These are phyloP conservation scores for Eucalyptus pauciflora DNA, from an alignment of 345 rosid species.

Conservation along the genomic window DNA sequence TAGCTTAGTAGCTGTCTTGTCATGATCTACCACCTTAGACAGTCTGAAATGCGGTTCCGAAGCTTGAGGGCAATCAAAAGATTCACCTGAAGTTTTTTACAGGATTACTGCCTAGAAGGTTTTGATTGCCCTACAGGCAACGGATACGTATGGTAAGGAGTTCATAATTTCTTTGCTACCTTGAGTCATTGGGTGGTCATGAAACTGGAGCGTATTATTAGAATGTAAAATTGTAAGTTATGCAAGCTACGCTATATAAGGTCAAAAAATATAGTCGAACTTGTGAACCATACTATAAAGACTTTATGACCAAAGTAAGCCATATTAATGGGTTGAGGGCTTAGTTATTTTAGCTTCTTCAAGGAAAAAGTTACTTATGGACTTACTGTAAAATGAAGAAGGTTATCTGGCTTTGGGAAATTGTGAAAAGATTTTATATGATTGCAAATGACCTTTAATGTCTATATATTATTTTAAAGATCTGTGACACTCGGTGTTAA, in stretches of 20 bases:
- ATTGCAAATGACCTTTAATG: neutral
- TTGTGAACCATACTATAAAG: neutral
- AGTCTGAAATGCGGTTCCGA: neutral
- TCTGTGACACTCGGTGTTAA: neutral
- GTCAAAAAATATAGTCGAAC: neutral
- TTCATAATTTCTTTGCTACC: neutral
- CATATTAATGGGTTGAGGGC: neutral
- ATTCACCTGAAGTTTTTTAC: neutral
- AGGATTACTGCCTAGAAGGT: neutral
- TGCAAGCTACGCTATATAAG: neutral
- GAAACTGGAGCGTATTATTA: neutral
- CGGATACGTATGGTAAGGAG: neutral
- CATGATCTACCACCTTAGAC: neutral
- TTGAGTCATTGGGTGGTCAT: neutral
- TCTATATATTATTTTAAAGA: neutral
- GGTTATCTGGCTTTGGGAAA: neutral
- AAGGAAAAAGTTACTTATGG: neutral
- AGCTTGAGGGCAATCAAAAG: neutral
- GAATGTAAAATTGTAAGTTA: neutral
- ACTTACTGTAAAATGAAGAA: neutral
- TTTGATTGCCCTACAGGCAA: neutral
- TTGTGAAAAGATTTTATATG: neutral
- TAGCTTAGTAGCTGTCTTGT: neutral
- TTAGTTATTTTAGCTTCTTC: neutral
- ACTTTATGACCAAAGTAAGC: neutral